Evolutionary conservation across 106 monocot genomes (phyloP).

Genomic region (Platanthera guangdongensis): DNA sequence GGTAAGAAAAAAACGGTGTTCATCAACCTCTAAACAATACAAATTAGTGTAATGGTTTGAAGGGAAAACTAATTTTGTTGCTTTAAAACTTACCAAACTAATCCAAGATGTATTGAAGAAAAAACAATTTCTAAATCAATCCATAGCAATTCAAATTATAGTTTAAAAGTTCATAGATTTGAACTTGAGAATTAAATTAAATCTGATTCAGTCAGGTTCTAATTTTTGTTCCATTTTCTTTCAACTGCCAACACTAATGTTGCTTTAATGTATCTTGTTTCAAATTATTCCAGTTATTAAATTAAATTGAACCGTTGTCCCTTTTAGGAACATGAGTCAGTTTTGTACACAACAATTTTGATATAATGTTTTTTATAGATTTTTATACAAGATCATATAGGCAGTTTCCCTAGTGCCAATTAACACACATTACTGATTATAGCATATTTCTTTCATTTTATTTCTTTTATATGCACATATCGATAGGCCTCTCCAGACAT

Average conservation of each 20-base stretch:
- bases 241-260: neutral
- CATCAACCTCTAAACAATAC: neutral
- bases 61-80: neutral
- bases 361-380: too few species aligned
- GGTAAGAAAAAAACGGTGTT: neutral
- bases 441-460: too few species aligned
- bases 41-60: neutral
- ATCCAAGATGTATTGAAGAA: neutral
- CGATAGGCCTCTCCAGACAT: too few species aligned
- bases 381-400: too few species aligned
- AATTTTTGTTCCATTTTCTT: neutral
- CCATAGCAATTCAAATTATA: neutral
- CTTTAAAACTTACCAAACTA: neutral
- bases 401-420: too few species aligned
- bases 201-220: neutral
- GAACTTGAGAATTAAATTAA: neutral
- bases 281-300: neutral
- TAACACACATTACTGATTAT: too few species aligned
- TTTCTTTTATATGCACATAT: too few species aligned
- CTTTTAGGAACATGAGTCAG: neutral
- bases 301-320: neutral
- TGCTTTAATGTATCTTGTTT: neutral
- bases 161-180: neutral
- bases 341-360: too few species aligned
- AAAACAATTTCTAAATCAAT: neutral